Evolutionary conservation across 306 rosid genomes (phyloP), one percentile per base, ranked within the genome.

Genomic region (Fragaria nilgerrensis): DNA sequence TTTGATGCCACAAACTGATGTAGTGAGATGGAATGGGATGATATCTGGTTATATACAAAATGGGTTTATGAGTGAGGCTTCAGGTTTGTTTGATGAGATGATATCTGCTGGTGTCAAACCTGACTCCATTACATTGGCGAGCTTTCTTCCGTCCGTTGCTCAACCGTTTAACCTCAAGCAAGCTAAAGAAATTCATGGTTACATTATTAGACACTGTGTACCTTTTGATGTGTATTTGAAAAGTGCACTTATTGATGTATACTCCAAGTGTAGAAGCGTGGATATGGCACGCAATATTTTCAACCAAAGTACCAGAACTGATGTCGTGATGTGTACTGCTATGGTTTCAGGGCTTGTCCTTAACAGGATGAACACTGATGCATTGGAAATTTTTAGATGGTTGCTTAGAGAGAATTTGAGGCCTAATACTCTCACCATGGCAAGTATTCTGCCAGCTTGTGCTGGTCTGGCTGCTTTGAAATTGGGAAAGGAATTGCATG

Each of bases 281-380:
- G 45, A 37, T 27, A 34, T 72, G 82, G 73, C 78, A 14, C 2
- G 2, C 52, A 62, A 49, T 22, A 52, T 79, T 53, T 55, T 79
- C 58, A 52, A 36, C 48, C 77, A 49, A 25, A 62, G 77, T 19
- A 25, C 64, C 44, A 62, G n/a, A 36, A 34, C 47, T n/a, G 97
- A 92, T 83, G 72, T 86, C 59, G 96, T 85, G 13, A 75, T 92
- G 58, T 92, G 90, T 90, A 88, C 96, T 0, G 76, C 94, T 66
- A 83, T 90, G 92, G 85, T 92, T 78, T 92, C 97, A 27, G 97
- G 97, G 39, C 80, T 83, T 80, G 91, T 77, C 17, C 91, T 88
- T 70, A 79, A 90, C 64, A 86, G 92, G 73, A 80, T 87, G 86
- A 77, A 85, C 58, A 43, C 12, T 44, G 92, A 90, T 69, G 97